Conservation (phyloP, 148 eudicot genomes). For the Mesembryanthemum crystallinum region DNA sequence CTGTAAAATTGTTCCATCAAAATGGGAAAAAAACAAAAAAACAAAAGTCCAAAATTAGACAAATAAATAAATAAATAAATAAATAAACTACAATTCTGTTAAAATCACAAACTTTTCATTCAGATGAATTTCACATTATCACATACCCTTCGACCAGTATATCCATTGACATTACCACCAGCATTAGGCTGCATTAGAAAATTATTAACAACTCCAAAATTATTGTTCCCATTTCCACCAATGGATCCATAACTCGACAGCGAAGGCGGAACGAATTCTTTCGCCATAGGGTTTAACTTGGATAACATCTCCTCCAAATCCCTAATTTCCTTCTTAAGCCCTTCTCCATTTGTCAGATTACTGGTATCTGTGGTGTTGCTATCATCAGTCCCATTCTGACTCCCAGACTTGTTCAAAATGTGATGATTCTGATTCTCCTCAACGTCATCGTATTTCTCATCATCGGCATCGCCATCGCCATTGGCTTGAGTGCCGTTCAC, state of each 20-base stretch:
- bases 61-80: too few species aligned
- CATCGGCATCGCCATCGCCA: neutral
- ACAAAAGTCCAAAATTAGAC: too few species aligned
- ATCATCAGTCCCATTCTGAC: neutral
- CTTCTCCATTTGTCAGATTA: conserved; percentile 31
- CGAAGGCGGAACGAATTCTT: conserved; percentile 72
- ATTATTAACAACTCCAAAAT: too few species aligned
- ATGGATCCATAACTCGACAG: too few species aligned
- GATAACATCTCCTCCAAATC: conserved; percentile 73
- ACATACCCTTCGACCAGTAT: too few species aligned
- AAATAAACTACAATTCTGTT: too few species aligned
- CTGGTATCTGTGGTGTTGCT: neutral
- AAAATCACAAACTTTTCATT: too few species aligned
- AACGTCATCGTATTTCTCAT: conserved; percentile 13
- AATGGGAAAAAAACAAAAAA: neutral
- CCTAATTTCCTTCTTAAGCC: conserved; percentile 62
- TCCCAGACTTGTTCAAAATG: conserved; percentile 20
- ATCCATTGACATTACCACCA: too few species aligned
- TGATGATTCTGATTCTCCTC: conserved; percentile 7
- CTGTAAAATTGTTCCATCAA: neutral
- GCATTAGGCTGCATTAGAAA: too few species aligned
- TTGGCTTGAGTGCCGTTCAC: neutral
- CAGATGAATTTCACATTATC: too few species aligned
- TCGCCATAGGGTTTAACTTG: conserved; percentile 77
- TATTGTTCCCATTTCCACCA: too few species aligned